Percentiles rank a stretch among this genome's conserved stretches.
Conservation (phyloP, 805 yeast species). For the Grigorovia yakushimaensis region DNA sequence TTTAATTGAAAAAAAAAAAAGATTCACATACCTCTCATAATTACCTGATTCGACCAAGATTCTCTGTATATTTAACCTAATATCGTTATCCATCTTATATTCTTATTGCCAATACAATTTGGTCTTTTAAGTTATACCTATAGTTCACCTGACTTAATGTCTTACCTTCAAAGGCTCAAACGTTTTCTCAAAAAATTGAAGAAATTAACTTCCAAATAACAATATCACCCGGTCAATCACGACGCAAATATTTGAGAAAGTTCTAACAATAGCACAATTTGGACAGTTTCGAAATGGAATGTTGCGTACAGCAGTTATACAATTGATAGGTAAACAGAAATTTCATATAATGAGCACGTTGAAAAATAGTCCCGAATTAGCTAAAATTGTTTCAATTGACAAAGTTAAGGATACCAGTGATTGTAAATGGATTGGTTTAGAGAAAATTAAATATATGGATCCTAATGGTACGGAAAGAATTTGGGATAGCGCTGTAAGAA, state of each 20-base stretch:
- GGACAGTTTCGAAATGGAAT: not conserved
- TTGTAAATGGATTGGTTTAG: conserved; percentile 59
- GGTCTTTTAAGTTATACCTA: no score
- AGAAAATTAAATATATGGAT: conserved; percentile 59
- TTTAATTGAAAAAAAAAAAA: not conserved
- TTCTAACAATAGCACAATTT: no score
- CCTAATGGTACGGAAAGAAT: conserved; percentile 61
- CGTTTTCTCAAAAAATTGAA: not conserved
- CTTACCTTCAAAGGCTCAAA: not conserved
- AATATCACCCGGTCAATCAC: not conserved
- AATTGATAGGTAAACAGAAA: not conserved
- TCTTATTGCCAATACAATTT: no score
- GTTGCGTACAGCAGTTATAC: not conserved
- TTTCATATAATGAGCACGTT: conserved; percentile 12
- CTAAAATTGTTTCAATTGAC: conserved; percentile 25
- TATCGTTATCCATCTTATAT: conserved; percentile 10
- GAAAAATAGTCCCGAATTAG: conserved; percentile 31
- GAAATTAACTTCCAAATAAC: not conserved
- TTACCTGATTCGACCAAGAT: conserved; percentile 69
- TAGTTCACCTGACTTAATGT: no score
- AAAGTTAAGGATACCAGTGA: conserved; percentile 31
- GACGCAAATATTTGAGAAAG: not conserved
- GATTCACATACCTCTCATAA: conserved; percentile 50
- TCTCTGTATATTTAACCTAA: conserved; percentile 56
- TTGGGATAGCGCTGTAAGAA: conserved; percentile 87